Evolutionary conservation across 495 filamentous ascomycete genomes (phyloP).

Genomic region (Alectoria sarmentosa): DNA sequence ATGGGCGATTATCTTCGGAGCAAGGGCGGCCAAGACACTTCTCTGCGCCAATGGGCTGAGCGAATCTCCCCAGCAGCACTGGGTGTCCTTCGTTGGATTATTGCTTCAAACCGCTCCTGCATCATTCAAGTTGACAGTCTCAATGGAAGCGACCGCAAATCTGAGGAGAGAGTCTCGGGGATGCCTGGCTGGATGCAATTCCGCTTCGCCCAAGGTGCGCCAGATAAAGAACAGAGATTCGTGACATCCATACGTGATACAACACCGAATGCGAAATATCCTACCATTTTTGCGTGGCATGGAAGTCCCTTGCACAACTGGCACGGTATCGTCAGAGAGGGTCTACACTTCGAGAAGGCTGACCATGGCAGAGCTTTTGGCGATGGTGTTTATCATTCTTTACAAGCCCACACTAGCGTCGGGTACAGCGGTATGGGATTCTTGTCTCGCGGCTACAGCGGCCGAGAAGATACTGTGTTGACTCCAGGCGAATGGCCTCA

Average conservation of each 20-base stretch:
- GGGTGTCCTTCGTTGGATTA: constrained; percentile 76
- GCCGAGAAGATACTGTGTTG: neutral
- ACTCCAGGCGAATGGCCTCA: constrained; percentile 50
- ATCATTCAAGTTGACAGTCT: constrained; percentile 62
- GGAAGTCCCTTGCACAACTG: constrained; percentile 73
- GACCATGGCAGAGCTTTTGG: constrained; percentile 65
- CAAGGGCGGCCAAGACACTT: constrained; percentile 29
- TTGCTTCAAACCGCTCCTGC: constrained; percentile 83
- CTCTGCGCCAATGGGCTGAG: constrained; percentile 53
- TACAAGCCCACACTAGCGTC: constrained; percentile 48
- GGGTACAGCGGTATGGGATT: constrained; percentile 39
- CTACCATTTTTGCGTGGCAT: constrained; percentile 79
- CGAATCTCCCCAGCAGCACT: constrained; percentile 60
- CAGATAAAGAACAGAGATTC: constrained; percentile 86
- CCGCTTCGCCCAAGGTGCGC: constrained; percentile 79
- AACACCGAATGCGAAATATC: constrained; percentile 39
- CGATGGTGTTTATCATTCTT: constrained; percentile 75
- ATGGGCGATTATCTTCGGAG: constrained; percentile 55
- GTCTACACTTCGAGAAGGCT: constrained; percentile 61
- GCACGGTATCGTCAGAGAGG: constrained; percentile 84
- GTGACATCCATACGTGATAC: constrained; percentile 51
- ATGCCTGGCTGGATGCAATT: constrained; percentile 74
- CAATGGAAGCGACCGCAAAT: constrained; percentile 15
- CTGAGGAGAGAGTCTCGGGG: constrained; percentile 50
- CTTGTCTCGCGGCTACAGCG: neutral